Percentiles rank a stretch among this genome's conserved stretches.
These are phyloP conservation scores for Globisporangium okanoganense DNA, from an alignment of 352 stramenopile species.

Conservation along the genomic window DNA sequence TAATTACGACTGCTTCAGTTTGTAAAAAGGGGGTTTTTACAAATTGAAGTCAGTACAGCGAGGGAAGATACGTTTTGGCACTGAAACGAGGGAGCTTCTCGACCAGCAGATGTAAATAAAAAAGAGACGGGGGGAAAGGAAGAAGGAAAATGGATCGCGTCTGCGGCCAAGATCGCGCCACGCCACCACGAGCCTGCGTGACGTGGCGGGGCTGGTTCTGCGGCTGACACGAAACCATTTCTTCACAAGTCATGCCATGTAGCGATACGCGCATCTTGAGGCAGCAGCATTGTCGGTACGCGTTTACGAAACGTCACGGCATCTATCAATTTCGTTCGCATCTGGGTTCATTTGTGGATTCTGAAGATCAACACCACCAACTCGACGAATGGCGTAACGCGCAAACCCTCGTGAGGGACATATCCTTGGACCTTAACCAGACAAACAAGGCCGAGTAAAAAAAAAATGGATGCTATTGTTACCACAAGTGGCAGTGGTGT, in stretches of 20 bases:
- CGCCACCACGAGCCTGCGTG: neutral
- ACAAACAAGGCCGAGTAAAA: neutral
- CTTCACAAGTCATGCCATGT: no score
- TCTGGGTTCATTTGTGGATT: no score
- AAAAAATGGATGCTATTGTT: slow-evolving; percentile 12
- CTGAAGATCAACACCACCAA: no score
- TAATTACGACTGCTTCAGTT: slow-evolving; percentile 5
- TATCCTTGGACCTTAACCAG: neutral
- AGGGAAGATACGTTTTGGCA: neutral
- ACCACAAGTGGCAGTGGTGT: neutral
- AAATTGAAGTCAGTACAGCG: neutral
- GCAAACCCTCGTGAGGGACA: no score
- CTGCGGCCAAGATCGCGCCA: neutral
- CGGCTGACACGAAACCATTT: no score
- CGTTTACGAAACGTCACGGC: no score
- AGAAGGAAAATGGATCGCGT: neutral
- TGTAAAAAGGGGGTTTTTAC: neutral
- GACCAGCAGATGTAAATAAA: neutral
- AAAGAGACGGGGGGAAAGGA: slow-evolving; percentile 2
- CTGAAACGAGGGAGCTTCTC: neutral
- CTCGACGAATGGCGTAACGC: neutral
- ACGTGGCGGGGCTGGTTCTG: no score
- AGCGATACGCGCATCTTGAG: no score
- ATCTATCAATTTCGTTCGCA: no score
- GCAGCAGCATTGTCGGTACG: no score